Percentiles rank a stretch among this genome's conserved stretches.
These are phyloP conservation scores for Ceratobasidium sp. DNA, from an alignment of 1,284 basidiomycete genomes.

Conservation along the genomic window DNA sequence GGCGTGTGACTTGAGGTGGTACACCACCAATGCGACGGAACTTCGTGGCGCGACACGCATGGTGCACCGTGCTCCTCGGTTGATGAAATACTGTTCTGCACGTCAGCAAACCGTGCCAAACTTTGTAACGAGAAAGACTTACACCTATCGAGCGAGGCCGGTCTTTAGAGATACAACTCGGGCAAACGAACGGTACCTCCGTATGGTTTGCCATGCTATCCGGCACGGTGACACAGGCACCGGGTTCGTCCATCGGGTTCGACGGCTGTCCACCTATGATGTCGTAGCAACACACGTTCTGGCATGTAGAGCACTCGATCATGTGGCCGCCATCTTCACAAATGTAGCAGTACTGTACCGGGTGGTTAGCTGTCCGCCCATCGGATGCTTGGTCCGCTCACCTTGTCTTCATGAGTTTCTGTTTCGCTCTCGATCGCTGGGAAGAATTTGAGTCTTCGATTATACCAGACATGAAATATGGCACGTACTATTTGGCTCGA, in stretches of 20 bases:
- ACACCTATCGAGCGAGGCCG: not conserved
- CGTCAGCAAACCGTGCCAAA: not conserved
- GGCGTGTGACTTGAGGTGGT: slow-evolving; percentile 4
- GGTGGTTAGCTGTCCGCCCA: too few relatives aligned
- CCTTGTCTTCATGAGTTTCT: too few relatives aligned
- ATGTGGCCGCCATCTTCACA: slow-evolving; percentile 29
- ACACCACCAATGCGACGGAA: slow-evolving; percentile 2
- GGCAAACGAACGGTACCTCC: not conserved
- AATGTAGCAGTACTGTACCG: slow-evolving; percentile 18
- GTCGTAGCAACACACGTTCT: slow-evolving; percentile 13
- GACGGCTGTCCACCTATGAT: not conserved
- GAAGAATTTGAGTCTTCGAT: too few relatives aligned
- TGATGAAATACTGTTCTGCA: slow-evolving; percentile 12
- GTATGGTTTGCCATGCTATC: slow-evolving; percentile 6
- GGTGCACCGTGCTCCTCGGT: slow-evolving; percentile 3
- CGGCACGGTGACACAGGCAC: slow-evolving; percentile 17
- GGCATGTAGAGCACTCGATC: slow-evolving; percentile 13
- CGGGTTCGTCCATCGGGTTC: not conserved
- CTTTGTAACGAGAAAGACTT: not conserved
- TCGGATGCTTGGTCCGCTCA: too few relatives aligned
- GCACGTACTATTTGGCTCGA: too few relatives aligned
- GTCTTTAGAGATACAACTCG: not conserved
- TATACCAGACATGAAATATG: too few relatives aligned
- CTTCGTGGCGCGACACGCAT: slow-evolving; percentile 1
- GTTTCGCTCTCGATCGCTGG: too few relatives aligned